Percentiles rank a stretch among this genome's conserved stretches.
phyloP scores from a whole-genome alignment of 1,284 basidiomycete species.

The Papiliotrema flavescens region DNA sequence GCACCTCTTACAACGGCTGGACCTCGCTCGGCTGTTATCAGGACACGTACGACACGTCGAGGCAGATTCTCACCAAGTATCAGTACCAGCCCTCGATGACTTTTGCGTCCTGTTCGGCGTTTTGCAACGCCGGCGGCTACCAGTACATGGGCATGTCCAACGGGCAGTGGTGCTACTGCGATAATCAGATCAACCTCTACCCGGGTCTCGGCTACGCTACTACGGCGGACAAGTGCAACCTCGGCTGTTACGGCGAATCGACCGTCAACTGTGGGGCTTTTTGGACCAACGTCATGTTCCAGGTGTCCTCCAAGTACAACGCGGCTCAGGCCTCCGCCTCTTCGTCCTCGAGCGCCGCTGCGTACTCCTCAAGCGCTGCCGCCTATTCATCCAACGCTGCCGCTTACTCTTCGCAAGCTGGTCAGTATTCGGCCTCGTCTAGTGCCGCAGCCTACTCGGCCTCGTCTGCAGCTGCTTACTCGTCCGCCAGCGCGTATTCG shows the following conservation, averaged over 20 bases:
- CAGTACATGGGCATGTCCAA: neutral
- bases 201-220: neutral
- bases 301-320: too few species aligned
- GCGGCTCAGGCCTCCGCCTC: neutral
- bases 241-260: neutral
- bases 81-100: neutral
- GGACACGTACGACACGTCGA: neutral
- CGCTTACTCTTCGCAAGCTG: slow-evolving; percentile 5
- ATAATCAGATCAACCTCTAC: neutral
- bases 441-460: slow-evolving; percentile 6
- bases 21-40: slow-evolving; percentile 4
- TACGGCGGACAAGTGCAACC: neutral
- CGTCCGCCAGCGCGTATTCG: slow-evolving; percentile 2
- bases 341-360: slow-evolving; percentile 6
- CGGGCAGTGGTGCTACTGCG: neutral
- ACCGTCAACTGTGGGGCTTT: neutral
- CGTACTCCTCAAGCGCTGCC: slow-evolving; percentile 1
- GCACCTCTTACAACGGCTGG: neutral
- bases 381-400: slow-evolving; percentile 5
- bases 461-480: slow-evolving; percentile 5
- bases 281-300: neutral
- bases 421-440: slow-evolving; percentile 5
- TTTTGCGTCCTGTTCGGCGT: neutral
- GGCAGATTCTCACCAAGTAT: neutral
- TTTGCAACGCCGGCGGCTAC: neutral